A percentile compares a stretch with the other conserved stretches of the same genome.
These are phyloP conservation scores for Boletus mariae DNA, from an alignment of 1,284 basidiomycete species.

Conservation along the genomic window DNA sequence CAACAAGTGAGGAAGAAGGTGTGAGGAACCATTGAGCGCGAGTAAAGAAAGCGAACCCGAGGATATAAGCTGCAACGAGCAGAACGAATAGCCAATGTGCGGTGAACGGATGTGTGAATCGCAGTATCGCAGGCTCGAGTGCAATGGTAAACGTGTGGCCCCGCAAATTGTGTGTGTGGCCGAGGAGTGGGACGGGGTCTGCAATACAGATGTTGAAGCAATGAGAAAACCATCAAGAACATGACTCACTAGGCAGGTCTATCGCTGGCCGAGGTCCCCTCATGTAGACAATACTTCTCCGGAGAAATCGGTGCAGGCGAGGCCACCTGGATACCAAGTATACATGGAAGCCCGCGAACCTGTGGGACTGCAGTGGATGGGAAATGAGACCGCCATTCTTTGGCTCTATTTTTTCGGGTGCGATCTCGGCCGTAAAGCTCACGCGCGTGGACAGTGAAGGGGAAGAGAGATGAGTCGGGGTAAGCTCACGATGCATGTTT, in stretches of 20 bases:
- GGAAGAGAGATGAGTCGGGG: not conserved
- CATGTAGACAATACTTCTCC: conserved; percentile 36
- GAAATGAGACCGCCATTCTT: not conserved
- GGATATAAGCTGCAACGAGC: conserved; percentile 61
- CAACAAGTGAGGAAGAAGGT: conserved; percentile 44
- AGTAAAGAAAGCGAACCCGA: conserved; percentile 44
- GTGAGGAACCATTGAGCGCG: conserved; percentile 44
- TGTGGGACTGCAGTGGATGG: not conserved
- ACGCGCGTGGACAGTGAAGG: conserved; percentile 11
- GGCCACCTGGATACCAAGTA: conserved; percentile 18
- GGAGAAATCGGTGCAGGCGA: conserved; percentile 11
- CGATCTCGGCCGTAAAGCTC: conserved; percentile 2
- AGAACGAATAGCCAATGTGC: conserved; percentile 48
- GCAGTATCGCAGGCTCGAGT: conserved; percentile 53
- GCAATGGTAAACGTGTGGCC: conserved; percentile 40
- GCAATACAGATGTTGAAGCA: conserved; percentile 4
- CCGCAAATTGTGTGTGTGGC: conserved; percentile 42
- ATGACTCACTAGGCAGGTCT: conserved; percentile 40
- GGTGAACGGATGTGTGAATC: conserved; percentile 44
- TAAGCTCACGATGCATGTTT: conserved; percentile 11
- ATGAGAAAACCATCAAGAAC: not conserved
- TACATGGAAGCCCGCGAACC: conserved; percentile 9
- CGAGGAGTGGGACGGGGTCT: conserved; percentile 57
- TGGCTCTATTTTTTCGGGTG: conserved; percentile 4
- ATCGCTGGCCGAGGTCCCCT: conserved; percentile 60